Base-by-base conservation (phyloP, 345 rosid genomes). In the Eucalyptus viminalis region DNA sequence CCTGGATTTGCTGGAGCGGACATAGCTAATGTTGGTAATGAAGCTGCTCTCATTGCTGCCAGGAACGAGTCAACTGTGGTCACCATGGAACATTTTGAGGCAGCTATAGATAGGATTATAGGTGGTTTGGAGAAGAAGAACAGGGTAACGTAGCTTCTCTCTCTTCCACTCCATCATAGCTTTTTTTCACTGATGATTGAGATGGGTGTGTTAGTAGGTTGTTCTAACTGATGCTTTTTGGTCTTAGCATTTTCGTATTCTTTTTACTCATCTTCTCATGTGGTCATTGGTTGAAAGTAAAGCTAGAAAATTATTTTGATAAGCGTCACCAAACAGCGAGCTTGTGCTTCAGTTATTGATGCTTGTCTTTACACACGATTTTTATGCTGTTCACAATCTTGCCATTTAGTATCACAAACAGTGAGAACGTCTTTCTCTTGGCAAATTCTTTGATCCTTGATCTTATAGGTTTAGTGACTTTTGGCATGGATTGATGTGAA, bases 71-170 rank as follows among this genome's bases (percentile, higher is more conserved):
- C 89, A 50, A 85, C 90, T 2, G 92, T 90, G 37, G 95, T 97
- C 58, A 95, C 94, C 1, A 95, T 97, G 99, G 94, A 94, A 21
- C 98, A 98, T 86, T 97, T 98, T 92, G 99, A 97, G 92, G 91
- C 98, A 37, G 99, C 99, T 2, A 96, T 97, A 89, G 99, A 98
- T 90, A 93, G 99, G 93, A 94, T 98, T 86, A 97, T 98, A 86
- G 99, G 99, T 92, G 99, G 99, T 89, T 95, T 97, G 92, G 99
- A 98, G 94, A 98, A 98, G 93, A 98, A 95, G 93, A 96, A 98
- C 90, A 94, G 94, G 97, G 99, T 97, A 94, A 86, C 17, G 80
- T 29, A 49, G 86, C 65, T 72, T 53, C 49, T 50, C 50, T 89
- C 90, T 47, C 37, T 67, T 47, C 17, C 14, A 12, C 34, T 31